phyloP scores from a whole-genome alignment of 2,329 filamentous ascomycete species.

The Botrytis paeoniae region DNA sequence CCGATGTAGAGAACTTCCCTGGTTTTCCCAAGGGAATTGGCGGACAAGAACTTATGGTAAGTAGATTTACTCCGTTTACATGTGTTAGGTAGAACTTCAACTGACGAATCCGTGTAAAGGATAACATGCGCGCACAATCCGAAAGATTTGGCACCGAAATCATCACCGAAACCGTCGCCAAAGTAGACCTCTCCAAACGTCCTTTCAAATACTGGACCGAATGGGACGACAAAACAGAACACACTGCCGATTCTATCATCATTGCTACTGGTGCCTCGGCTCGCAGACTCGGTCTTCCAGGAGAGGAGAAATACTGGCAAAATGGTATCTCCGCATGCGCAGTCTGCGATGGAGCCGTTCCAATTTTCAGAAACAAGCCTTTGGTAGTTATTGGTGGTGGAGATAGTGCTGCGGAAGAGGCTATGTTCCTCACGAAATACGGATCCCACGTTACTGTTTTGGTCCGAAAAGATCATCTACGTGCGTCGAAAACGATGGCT shows the following conservation, averaged over 20 bases:
- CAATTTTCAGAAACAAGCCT: slow-evolving; percentile 96
- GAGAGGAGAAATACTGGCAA: slow-evolving; percentile 97
- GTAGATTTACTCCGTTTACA: slow-evolving; percentile 17
- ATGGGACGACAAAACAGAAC: slow-evolving; percentile 74
- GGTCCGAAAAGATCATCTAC: slow-evolving; percentile 80
- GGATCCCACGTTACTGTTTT: slow-evolving; percentile 92
- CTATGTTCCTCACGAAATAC: slow-evolving; percentile 96
- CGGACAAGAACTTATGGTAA: slow-evolving; percentile 76
- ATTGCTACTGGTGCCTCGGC: slow-evolving; percentile 95
- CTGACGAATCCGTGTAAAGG: slow-evolving; percentile 39
- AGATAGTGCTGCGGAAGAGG: slow-evolving; percentile 95
- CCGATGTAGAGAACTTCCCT: slow-evolving; percentile 97
- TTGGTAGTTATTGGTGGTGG: slow-evolving; percentile 95
- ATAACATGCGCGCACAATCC: slow-evolving; percentile 89
- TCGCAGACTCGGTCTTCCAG: slow-evolving; percentile 73
- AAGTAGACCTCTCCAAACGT: slow-evolving; percentile 76
- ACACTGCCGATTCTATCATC: slow-evolving; percentile 90
- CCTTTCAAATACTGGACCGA: slow-evolving; percentile 96
- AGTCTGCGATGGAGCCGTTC: slow-evolving; percentile 94
- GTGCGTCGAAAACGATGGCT: slow-evolving; percentile 90
- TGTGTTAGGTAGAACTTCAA: not conserved
- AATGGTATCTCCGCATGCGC: slow-evolving; percentile 95
- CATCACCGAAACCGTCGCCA: slow-evolving; percentile 86
- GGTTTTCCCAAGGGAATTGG: slow-evolving; percentile 89
- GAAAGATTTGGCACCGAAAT: slow-evolving; percentile 90